Evolutionary conservation across 2,329 filamentous ascomycete species (phyloP).

Genomic region (Colletotrichum limetticola): DNA sequence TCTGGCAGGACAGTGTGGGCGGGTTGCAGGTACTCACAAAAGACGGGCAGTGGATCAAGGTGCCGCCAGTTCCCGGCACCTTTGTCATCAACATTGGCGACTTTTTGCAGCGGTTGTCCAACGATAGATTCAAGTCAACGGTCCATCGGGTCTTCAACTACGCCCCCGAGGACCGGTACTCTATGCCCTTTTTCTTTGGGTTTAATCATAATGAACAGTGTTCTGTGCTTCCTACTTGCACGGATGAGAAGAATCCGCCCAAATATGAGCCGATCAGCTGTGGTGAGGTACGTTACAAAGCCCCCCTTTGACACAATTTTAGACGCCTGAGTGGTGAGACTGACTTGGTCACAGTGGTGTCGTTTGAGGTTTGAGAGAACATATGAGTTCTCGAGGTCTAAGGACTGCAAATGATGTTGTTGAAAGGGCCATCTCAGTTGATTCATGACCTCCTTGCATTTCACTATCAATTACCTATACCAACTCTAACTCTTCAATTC

Average conservation of each 20-base stretch:
- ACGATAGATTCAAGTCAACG: slow-evolving; percentile 45
- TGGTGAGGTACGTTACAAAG: slow-evolving; percentile 46
- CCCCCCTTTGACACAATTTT: not conserved
- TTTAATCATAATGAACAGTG: slow-evolving; percentile 64
- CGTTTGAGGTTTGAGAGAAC: slow-evolving; percentile 27
- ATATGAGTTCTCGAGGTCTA: slow-evolving; percentile 17
- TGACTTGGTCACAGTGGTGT: slow-evolving; percentile 12
- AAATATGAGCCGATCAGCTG: slow-evolving; percentile 64
- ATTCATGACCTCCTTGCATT: too few species aligned
- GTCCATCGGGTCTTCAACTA: slow-evolving; percentile 62
- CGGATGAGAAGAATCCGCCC: slow-evolving; percentile 55
- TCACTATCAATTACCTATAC: not conserved
- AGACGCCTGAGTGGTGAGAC: not conserved
- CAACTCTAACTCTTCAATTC: not conserved
- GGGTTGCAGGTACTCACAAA: slow-evolving; percentile 55
- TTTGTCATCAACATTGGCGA: slow-evolving; percentile 43
- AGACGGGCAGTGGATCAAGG: slow-evolving; percentile 49
- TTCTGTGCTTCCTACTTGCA: slow-evolving; percentile 59
- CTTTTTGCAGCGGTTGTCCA: slow-evolving; percentile 39
- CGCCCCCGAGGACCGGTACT: slow-evolving; percentile 54
- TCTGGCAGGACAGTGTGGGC: slow-evolving; percentile 57
- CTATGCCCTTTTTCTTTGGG: slow-evolving; percentile 68
- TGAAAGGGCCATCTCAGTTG: not conserved
- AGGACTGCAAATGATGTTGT: not conserved
- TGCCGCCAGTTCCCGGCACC: slow-evolving; percentile 38